Conservation (phyloP, 192 early-diverging fungal species). For the Entophlyctis luteolus region DNA sequence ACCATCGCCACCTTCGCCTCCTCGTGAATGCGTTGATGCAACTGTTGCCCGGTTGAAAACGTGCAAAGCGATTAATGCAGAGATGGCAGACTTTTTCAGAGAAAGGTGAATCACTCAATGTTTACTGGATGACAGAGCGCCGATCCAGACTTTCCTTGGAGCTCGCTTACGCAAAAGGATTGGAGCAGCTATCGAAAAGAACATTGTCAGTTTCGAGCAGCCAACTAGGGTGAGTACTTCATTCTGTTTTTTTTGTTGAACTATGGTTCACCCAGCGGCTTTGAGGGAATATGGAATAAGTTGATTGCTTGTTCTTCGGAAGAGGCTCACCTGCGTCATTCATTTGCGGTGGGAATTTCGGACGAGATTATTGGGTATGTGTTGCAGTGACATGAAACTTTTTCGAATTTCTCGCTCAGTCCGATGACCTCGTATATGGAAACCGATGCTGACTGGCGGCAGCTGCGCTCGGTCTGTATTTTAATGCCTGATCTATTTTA, state of each 20-base stretch:
- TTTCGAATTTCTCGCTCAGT: not conserved
- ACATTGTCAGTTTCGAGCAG: constrained; percentile 1
- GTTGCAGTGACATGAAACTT: not conserved
- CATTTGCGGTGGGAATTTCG: constrained; percentile 15
- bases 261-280: not conserved
- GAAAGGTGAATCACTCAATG: constrained; percentile 11
- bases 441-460: constrained; percentile 9
- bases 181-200: constrained; percentile 16
- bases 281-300: constrained; percentile 19
- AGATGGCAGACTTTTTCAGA: constrained; percentile 13
- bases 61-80: constrained; percentile 10
- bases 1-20: not conserved
- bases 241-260: not conserved
- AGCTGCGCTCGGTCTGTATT: not conserved
- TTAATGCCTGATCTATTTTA: not conserved
- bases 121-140: not conserved
- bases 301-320: constrained; percentile 8
- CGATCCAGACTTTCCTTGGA: constrained; percentile 3
- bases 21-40: constrained; percentile 15
- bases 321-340: constrained; percentile 13
- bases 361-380: constrained; percentile 13
- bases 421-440: constrained; percentile 1
- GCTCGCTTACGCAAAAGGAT: not conserved
- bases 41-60: not conserved
- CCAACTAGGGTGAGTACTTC: constrained; percentile 8